Conservation (phyloP, 1,284 basidiomycete species). For the Paramarasmius palmivorus region DNA sequence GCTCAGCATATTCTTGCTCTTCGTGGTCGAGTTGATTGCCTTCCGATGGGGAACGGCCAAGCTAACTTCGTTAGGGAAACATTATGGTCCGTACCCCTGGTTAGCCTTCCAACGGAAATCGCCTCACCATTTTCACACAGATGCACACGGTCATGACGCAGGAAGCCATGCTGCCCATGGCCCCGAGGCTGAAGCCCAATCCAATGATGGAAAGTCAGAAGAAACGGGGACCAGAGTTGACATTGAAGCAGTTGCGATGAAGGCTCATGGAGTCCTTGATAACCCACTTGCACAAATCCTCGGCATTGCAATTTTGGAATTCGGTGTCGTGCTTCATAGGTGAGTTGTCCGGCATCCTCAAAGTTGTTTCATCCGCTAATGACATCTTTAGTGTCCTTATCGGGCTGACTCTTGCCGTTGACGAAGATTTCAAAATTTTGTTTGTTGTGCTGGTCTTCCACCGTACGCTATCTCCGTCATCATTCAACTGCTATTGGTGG, state of each 20-base stretch:
- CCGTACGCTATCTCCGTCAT: conserved; percentile 48
- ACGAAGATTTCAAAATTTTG: conserved; percentile 77
- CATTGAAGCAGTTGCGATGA: conserved; percentile 16
- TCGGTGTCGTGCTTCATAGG: conserved; percentile 91
- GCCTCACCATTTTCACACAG: conserved; percentile 29
- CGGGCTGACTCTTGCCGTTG: conserved; percentile 91
- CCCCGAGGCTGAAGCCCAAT: conserved; percentile 44
- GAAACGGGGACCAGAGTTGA: conserved; percentile 12
- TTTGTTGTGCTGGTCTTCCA: conserved; percentile 93
- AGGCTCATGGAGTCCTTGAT: conserved; percentile 26
- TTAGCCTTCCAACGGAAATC: neutral
- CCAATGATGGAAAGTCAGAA: neutral
- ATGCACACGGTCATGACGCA: conserved; percentile 65
- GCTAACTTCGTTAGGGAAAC: conserved; percentile 53
- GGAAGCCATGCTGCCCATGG: conserved; percentile 73
- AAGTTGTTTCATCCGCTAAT: neutral
- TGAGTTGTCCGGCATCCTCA: conserved; percentile 17
- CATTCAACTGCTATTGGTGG: conserved; percentile 2
- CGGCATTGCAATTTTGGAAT: conserved; percentile 82
- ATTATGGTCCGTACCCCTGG: conserved; percentile 45
- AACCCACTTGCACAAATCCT: conserved; percentile 78
- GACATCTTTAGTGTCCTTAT: conserved; percentile 67
- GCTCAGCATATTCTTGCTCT: conserved; percentile 79
- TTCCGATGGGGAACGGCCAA: conserved; percentile 79
- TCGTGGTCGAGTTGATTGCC: conserved; percentile 83